These are phyloP conservation scores for Ophiosphaerella narmari DNA, from an alignment of 2,329 filamentous ascomycete genomes.

Conservation along the genomic window DNA sequence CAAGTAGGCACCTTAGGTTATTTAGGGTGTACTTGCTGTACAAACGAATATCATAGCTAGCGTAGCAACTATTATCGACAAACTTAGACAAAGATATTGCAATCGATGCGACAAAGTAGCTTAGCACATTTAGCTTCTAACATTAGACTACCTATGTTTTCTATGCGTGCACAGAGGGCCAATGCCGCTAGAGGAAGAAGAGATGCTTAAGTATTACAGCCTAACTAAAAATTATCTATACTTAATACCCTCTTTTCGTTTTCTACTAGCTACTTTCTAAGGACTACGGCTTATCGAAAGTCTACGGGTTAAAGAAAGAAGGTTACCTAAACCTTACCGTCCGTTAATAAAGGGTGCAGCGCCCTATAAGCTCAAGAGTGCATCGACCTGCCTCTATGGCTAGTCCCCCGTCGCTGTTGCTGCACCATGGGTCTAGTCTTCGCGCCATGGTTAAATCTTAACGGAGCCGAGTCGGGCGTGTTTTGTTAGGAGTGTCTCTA, in stretches of 20 bases:
- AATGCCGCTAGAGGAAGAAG: slow-evolving; percentile 4
- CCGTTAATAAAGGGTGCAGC: no score
- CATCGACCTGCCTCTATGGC: no score
- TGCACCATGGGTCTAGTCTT: no score
- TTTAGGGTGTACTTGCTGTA: slow-evolving; percentile 9
- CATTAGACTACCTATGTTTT: slow-evolving; percentile 5
- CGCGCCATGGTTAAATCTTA: no score
- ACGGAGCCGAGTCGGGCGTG: no score
- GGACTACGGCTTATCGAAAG: not conserved
- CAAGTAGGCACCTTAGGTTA: slow-evolving; percentile 8
- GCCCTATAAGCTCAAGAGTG: no score
- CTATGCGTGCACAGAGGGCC: slow-evolving; percentile 2
- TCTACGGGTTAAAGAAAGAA: not conserved
- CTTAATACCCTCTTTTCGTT: slow-evolving; percentile 9
- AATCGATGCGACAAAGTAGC: slow-evolving; percentile 7
- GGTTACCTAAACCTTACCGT: no score
- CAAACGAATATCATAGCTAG: slow-evolving; percentile 5
- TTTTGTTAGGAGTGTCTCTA: no score
- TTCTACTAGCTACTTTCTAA: slow-evolving; percentile 7
- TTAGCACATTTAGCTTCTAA: slow-evolving; percentile 8
- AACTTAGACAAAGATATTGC: slow-evolving; percentile 9
- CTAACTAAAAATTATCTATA: slow-evolving; percentile 5
- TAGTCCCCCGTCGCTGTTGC: no score
- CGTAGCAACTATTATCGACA: slow-evolving; percentile 2
- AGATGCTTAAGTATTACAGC: slow-evolving; percentile 5